phyloP scores from a whole-genome alignment of 495 filamentous ascomycete species.

The Aspergillus leporis region DNA sequence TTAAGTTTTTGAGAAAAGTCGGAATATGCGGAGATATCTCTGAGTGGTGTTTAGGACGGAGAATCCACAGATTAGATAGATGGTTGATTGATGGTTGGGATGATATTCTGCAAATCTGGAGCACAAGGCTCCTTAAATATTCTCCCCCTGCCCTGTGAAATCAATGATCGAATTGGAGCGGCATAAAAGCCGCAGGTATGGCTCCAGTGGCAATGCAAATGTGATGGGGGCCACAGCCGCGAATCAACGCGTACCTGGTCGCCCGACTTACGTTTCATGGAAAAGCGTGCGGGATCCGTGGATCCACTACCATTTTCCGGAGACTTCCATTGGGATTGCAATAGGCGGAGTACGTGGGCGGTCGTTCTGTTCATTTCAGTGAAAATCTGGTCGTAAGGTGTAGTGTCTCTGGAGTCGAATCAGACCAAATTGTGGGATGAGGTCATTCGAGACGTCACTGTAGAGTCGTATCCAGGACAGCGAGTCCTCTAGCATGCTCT shows the following conservation, averaged over 20 bases:
- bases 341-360: neutral
- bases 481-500: neutral
- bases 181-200: neutral
- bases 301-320: neutral
- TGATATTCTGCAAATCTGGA: neutral
- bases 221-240: neutral
- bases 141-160: neutral
- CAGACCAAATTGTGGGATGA: neutral
- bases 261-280: neutral
- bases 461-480: neutral
- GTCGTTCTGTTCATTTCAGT: neutral
- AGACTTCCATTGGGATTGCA: neutral
- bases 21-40: too few species aligned
- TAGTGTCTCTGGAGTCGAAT: neutral
- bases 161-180: neutral
- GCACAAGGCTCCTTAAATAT: neutral
- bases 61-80: neutral
- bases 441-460: neutral
- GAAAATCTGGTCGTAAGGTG: neutral
- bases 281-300: neutral
- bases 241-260: neutral
- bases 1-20: too few species aligned
- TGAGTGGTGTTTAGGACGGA: neutral
- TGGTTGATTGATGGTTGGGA: neutral
- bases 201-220: constrained; percentile 4